Conservation (phyloP, 257 asterid genomes). For the Scutellaria galericulata region DNA sequence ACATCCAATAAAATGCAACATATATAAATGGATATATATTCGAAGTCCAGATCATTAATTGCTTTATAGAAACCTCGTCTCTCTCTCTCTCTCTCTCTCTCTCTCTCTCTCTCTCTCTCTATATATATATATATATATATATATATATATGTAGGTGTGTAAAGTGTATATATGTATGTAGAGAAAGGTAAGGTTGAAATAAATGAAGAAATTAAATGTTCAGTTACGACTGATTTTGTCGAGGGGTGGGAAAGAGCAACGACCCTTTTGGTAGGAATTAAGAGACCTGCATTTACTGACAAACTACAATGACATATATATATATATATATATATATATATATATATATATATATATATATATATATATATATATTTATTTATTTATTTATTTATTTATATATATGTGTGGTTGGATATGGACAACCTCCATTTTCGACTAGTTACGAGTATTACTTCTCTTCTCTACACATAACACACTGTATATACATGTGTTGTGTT, state of each 20-base stretch:
- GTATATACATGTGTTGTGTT: neutral
- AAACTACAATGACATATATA: slow-evolving; percentile 18
- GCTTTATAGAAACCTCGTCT: neutral
- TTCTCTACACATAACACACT: too few relatives aligned
- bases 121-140: too few relatives aligned
- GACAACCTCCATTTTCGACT: slow-evolving; percentile 28
- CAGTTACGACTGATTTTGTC: slow-evolving; percentile 39
- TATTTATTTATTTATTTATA: too few relatives aligned
- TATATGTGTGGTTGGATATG: slow-evolving; percentile 1
- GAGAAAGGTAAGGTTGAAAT: slow-evolving; percentile 13
- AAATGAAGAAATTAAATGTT: slow-evolving; percentile 25
- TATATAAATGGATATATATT: neutral
- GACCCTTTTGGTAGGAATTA: slow-evolving; percentile 37
- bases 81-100: too few relatives aligned
- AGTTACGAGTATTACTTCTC: too few relatives aligned
- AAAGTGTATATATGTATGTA: neutral
- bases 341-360: neutral
- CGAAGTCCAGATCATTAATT: neutral
- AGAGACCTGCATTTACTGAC: slow-evolving; percentile 39
- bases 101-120: too few relatives aligned
- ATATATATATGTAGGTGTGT: too few relatives aligned
- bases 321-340: neutral
- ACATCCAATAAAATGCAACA: neutral
- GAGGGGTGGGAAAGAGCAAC: slow-evolving; percentile 30
- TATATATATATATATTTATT: neutral